Evolutionary conservation across 2,329 filamentous ascomycete species (phyloP), one percentile per base, ranked within the genome.

Genomic region (Alternaria metachromatica): DNA sequence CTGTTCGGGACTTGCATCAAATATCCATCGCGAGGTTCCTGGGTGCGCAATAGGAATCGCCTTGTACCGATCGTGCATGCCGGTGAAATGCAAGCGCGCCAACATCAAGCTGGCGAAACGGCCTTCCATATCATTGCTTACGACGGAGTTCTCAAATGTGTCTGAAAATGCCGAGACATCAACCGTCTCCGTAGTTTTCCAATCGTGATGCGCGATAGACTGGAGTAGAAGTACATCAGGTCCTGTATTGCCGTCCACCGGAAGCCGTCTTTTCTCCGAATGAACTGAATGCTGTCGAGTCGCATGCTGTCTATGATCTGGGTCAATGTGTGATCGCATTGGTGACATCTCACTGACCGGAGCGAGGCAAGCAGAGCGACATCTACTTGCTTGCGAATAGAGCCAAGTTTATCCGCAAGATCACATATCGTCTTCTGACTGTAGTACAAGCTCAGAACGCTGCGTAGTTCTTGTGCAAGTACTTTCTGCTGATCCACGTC

Each of bases 21-120:
- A 64, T 9, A 65, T 33, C 65, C 63, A 70, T 41, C 60, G n/a
- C 33, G 55, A 70, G 3, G 63, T 68, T 11, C 44, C 30, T 15
- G 25, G 3, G 21, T 68, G 41, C 13, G 65, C 59, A 15, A 20
- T n/a, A 2, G 65, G 9, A 18, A 68, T 68, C 9, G 26, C 45
- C 12, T 64, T 61, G 20, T 23, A 33, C 2, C 66, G 64, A 37
- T 55, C 25, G 7, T 51, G 15, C 8, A 66, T 11, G 4, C 62
- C 41, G n/a, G 18, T 25, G 53, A 64, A 66, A 7, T 26, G 55
- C 15, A 62, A 51, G 10, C 54, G 28, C 11, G 55, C 21, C 37
- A 62, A 50, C 10, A 55, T 55, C 15, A 49, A 11, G 8, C 21
- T 55, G 11, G 10, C 12, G 23, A 62, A 58, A 10, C 57, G 26